Base-by-base conservation (phyloP, 441 rosid species). In the Pelargonium myrrhifolium region DNA sequence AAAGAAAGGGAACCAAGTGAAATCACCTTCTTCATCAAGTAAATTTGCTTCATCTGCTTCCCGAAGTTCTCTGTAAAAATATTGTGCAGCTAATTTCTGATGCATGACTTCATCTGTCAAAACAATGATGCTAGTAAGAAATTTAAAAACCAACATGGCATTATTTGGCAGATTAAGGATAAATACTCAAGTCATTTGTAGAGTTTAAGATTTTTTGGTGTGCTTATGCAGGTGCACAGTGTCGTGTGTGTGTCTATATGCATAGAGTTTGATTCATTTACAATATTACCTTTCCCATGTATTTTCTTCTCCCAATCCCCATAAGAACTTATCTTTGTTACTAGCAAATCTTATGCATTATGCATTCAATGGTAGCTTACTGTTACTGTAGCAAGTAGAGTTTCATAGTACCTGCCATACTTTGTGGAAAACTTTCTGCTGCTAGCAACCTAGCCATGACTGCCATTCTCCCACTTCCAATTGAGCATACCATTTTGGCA, bases 21-120 rank as follows among this genome's bases (percentile, higher is more conserved):
- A 28, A 43, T 77, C 77, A 86, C 93, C 89, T 79, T 86, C 84
- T 78, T 80, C 89, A 70, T 84, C 84, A 58, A 88, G 86, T 79
- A 86, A 77, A 81, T 88, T 88, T 43, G 87, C 79, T 72, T 84
- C 87, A 71, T 88, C 85, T 64, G 89, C 87, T 65, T 78, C 86
- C n/a, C 40, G 71, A 51, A 88, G 73, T 73, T 83, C 87, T 71
- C 75, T 74, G 47, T 71, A 72, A 59, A 82, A 68, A 64, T 74
- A 72, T 72, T 78, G 83, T 51, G 76, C 72, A 39, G 79, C 78
- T 67, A 78, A 51, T 70, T 84, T 84, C 43, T 71, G 73, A 67
- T 68, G 78, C 69, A 73, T 69, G 79, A 68, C 74, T 39, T 83
- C 84, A 74, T 74, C 89, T 83, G 78, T 68, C 40, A 71, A 77